Evolutionary conservation across 805 yeast species (phyloP).

Genomic region (Diddensiella transvaalensis): DNA sequence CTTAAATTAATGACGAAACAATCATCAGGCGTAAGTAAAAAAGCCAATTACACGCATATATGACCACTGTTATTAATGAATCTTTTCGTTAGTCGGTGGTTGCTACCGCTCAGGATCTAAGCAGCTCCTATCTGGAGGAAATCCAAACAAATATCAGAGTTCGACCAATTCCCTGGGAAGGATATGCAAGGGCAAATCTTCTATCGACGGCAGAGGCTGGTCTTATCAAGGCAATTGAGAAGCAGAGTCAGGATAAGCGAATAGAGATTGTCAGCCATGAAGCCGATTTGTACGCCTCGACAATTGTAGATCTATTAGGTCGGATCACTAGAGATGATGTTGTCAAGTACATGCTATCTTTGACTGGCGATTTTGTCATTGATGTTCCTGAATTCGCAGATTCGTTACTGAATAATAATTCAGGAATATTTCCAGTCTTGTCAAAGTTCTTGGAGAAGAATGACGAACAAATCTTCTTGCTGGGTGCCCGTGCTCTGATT

Average conservation of each 20-base stretch:
- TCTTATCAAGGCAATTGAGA: constrained; percentile 51
- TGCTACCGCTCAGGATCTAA: constrained; percentile 6
- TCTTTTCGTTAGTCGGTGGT: not conserved
- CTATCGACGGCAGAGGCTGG: constrained; percentile 67
- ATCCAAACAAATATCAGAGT: constrained; percentile 58
- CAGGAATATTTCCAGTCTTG: constrained; percentile 46
- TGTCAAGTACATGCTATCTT: constrained; percentile 58
- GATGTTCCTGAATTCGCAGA: constrained; percentile 28
- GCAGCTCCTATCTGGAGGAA: constrained; percentile 32
- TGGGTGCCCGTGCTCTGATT: constrained; percentile 53
- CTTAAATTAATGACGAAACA: too few relatives aligned
- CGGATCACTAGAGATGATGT: constrained; percentile 59
- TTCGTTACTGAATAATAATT: constrained; percentile 43
- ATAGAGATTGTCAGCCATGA: constrained; percentile 34
- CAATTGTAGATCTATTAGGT: constrained; percentile 52
- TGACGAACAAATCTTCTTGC: constrained; percentile 56
- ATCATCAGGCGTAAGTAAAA: too few relatives aligned
- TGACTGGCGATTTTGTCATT: constrained; percentile 51
- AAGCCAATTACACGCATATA: too few relatives aligned
- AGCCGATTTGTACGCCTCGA: constrained; percentile 50
- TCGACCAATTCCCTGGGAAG: constrained; percentile 89
- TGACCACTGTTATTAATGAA: not conserved
- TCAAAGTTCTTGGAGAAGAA: constrained; percentile 46
- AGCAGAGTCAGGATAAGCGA: constrained; percentile 36
- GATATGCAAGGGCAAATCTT: constrained; percentile 69